phyloP scores from a whole-genome alignment of 164 flowering plant genomes.

The Echeveria elegans region DNA sequence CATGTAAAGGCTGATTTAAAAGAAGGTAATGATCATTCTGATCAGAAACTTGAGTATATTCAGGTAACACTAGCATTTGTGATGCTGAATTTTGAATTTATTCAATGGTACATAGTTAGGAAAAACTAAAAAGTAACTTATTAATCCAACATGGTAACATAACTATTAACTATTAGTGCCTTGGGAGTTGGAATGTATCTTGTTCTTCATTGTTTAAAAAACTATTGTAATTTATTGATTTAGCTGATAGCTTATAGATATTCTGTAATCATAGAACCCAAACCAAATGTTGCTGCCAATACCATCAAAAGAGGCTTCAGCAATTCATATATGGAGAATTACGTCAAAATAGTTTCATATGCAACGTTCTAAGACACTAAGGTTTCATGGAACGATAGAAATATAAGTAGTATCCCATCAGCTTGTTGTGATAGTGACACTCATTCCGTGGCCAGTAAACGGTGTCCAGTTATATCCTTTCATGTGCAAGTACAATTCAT shows the following conservation, averaged over 20 bases:
- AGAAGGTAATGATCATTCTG: slow-evolving; percentile 53
- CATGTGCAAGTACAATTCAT: not conserved
- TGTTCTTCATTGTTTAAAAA: no score
- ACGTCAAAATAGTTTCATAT: no score
- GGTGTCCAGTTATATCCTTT: not conserved
- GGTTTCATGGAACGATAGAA: no score
- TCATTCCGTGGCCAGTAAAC: not conserved
- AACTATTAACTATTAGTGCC: no score
- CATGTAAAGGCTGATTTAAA: slow-evolving; percentile 83
- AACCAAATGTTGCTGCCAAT: not conserved
- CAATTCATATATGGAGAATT: slow-evolving; percentile 12
- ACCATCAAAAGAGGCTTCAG: not conserved
- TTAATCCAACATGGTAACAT: not conserved
- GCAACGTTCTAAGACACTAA: no score
- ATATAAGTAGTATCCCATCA: no score
- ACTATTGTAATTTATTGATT: slow-evolving; percentile 23
- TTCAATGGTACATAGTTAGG: not conserved
- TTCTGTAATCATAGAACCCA: not conserved
- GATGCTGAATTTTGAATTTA: not conserved
- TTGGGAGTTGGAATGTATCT: no score
- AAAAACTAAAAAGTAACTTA: not conserved
- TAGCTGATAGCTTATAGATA: not conserved
- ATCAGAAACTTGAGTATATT: not conserved
- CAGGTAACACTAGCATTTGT: not conserved
- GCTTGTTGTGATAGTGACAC: not conserved